Base-by-base conservation (phyloP, 805 yeast species). In the Sugiyamaella smithiae region DNA sequence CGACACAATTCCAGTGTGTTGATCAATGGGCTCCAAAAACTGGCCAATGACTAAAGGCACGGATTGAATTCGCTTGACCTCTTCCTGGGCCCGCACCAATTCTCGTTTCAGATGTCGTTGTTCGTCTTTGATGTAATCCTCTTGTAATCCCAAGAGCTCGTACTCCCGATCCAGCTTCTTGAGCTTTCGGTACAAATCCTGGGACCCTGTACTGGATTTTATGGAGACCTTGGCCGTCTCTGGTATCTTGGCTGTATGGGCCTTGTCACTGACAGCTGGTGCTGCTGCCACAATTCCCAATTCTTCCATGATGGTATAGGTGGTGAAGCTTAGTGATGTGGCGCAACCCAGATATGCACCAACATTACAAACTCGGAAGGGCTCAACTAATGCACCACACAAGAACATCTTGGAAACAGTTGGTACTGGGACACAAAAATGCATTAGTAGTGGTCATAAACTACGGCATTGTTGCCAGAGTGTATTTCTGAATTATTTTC, bases 31-130 rank as follows among this genome's bases (percentile, higher is more conserved):
- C 67, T 93, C 99, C 58, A 93, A 75, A 62, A 93, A 95, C 70
- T 93, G 99, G 20, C 99, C 99, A 68, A 93, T 93, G 12, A 93
- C 99, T 56, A 95, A 76, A 12, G 99, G 99, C 44, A 93, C 99
- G 2, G 97, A 87, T 64, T 93, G 96, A 66, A 93, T 95, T 62
- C 97, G 81, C 69, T 93, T 91, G 40, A 93, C 99, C 70, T 93
- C 99, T 68, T 93, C 99, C 67, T 95, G 98, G 1, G 99, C 99
- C 61, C 97, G 82, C 42, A 90, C 82, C 49, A 93, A 77, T 72
- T 93, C 99, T 57, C 97, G 79, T 63, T 88, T 90, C 67, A 93
- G 76, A 70, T 91, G 96, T 64, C 97, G 93, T 65, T 90, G 97
- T 68, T 93, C 99, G 67, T 93, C 99, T 64, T 95, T 93, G 65